Evolutionary conservation across 2,329 filamentous ascomycete genomes (phyloP), one percentile per base, ranked within the genome.

Genomic region (Epicoccum sorghinum): DNA sequence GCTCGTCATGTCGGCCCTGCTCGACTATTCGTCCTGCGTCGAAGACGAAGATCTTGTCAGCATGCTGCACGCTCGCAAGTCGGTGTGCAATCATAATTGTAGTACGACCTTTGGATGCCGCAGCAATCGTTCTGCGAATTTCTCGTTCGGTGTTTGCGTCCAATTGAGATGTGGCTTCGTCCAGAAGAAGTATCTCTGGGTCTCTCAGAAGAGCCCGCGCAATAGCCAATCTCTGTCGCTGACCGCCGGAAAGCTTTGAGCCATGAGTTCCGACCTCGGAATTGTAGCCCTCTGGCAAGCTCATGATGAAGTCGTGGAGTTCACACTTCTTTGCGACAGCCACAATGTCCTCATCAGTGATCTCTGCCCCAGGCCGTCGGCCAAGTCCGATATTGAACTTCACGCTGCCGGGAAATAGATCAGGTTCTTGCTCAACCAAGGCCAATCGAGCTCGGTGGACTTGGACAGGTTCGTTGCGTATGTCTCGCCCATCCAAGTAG

Each of bases 61-160:
- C 89, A 62, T 92, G 88, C 71, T 90, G 89, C 18, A 93, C 86
- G 10, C 89, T 93, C 0, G 87, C 87, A 43, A 93, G 78, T 12
- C 90, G 80, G 70, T 93, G 90, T 1, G 90, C 90, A 9, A 95
- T 89, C 3, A 89, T 89, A 3, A 95, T 79, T 57, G 89, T 90
- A 2, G 90, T 85, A 48, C 77, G 69, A 4, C 74, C 78, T 39
- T 71, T 67, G 4, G 75, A 71, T 12, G 76, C 77, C 18, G 72
- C 73, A 7, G 69, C 71, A 32, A 80, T 72, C 1, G 77, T 74
- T 33, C 68, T 67, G 38, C 78, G 77, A 24, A 81, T 72, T 25
- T 75, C 71, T 37, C 68, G 65, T 56, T 80, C 79, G 18, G 73
- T 78, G 37, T 76, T 75, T 8, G 78, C 76, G 56, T 81, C 79